Conservation (phyloP, 202 grass and related monocot genomes). For the Hordeum pubiflorum region DNA sequence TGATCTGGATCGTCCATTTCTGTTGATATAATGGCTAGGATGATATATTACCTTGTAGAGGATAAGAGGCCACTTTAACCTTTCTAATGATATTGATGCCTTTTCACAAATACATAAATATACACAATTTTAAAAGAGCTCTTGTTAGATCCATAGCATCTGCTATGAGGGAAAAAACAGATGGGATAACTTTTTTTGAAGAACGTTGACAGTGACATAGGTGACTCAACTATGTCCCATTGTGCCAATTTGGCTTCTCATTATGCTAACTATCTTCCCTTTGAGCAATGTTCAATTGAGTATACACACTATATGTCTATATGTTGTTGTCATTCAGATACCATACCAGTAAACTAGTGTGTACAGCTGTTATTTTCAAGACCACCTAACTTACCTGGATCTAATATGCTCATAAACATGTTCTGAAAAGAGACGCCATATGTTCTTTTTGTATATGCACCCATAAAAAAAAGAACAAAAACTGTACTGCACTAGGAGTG, state of each 20-base stretch:
- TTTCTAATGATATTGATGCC: neutral
- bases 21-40: neutral
- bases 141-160: neutral
- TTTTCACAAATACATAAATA: neutral
- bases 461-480: neutral
- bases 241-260: neutral
- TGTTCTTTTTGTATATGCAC: neutral
- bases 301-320: neutral
- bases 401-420: neutral
- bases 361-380: neutral
- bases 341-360: neutral
- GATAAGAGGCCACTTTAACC: neutral
- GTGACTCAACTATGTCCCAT: neutral
- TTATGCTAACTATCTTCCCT: slow-evolving; percentile 5
- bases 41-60: neutral
- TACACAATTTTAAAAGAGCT: neutral
- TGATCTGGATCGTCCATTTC: neutral
- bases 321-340: neutral
- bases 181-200: neutral
- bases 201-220: neutral
- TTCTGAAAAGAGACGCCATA: neutral
- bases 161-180: neutral
- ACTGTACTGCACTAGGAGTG: neutral
- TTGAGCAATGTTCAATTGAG: neutral
- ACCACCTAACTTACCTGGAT: neutral